phyloP scores from a whole-genome alignment of 306 rosid species.

The Cucurbita maxima region DNA sequence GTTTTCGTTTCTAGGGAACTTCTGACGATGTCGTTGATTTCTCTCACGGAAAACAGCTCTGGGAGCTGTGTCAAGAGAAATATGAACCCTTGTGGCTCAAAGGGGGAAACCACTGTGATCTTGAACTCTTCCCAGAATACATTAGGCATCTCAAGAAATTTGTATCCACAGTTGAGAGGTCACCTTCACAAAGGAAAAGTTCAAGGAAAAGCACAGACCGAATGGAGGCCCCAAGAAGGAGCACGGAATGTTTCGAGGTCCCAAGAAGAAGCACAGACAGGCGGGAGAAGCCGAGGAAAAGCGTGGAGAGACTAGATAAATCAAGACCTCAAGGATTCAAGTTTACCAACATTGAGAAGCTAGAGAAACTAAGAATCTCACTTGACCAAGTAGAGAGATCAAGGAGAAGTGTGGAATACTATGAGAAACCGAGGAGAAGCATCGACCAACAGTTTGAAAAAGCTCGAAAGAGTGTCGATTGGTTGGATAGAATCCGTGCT shows the following conservation, averaged over 20 bases:
- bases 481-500: slow-evolving; percentile 74
- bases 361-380: slow-evolving; percentile 17
- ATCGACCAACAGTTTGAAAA: slow-evolving; percentile 65
- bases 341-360: slow-evolving; percentile 35
- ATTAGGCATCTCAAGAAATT: slow-evolving; percentile 55
- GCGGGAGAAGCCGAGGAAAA: slow-evolving; percentile 65
- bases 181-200: slow-evolving; percentile 30
- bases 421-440: slow-evolving; percentile 63
- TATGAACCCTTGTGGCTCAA: slow-evolving; percentile 82
- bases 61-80: slow-evolving; percentile 78
- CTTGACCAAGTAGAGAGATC: slow-evolving; percentile 63
- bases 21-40: slow-evolving; percentile 75
- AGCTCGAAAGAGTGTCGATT: slow-evolving; percentile 65
- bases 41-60: slow-evolving; percentile 81
- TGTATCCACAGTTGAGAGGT: slow-evolving; percentile 40
- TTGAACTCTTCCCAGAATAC: slow-evolving; percentile 70
- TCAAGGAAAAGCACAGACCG: slow-evolving; percentile 53
- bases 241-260: slow-evolving; percentile 43
- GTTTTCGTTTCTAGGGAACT: slow-evolving; percentile 48
- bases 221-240: slow-evolving; percentile 40
- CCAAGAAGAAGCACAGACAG: slow-evolving; percentile 67
- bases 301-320: slow-evolving; percentile 51
- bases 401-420: slow-evolving; percentile 53
- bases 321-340: slow-evolving; percentile 39
- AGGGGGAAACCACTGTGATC: slow-evolving; percentile 87